Percentiles rank a stretch among this genome's conserved stretches.
Conservation (phyloP, 2,329 filamentous ascomycete species). For the Whalleya microplaca region DNA sequence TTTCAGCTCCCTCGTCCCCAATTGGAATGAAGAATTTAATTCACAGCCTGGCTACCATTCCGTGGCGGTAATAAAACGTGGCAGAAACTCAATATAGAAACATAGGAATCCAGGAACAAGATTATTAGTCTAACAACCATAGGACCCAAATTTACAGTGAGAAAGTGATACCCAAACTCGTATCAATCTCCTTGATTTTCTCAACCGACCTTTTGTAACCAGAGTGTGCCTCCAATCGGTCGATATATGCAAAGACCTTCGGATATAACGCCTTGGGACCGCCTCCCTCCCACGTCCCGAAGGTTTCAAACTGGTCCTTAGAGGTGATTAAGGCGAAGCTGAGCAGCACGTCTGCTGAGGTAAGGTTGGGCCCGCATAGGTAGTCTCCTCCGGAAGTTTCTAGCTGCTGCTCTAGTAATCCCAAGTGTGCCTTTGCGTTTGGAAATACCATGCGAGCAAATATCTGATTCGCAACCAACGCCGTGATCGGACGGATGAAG, state of each 20-base stretch:
- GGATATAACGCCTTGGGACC: slow-evolving; percentile 47
- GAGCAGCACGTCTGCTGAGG: slow-evolving; percentile 57
- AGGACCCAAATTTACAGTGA: slow-evolving; percentile 4
- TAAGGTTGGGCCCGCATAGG: slow-evolving; percentile 53
- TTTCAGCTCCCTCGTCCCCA: slow-evolving; percentile 12
- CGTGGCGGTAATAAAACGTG: not conserved
- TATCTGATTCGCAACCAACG: slow-evolving; percentile 48
- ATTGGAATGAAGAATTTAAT: not conserved
- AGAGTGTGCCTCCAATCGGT: slow-evolving; percentile 48
- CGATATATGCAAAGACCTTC: slow-evolving; percentile 51
- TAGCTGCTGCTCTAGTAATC: slow-evolving; percentile 55
- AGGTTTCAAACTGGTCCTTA: slow-evolving; percentile 42
- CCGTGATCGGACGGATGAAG: slow-evolving; percentile 56
- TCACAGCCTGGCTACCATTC: not conserved
- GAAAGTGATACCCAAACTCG: slow-evolving; percentile 39
- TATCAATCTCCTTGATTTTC: slow-evolving; percentile 55
- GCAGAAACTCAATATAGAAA: not conserved
- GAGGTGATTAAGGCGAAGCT: slow-evolving; percentile 56
- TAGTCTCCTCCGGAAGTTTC: slow-evolving; percentile 49
- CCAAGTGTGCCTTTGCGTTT: slow-evolving; percentile 52
- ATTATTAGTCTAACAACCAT: not conserved
- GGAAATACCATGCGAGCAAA: slow-evolving; percentile 49
- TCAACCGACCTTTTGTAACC: slow-evolving; percentile 53
- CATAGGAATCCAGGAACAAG: not conserved
- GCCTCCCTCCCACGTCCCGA: slow-evolving; percentile 47